Base-by-base conservation (phyloP, 2,329 filamentous ascomycete species). In the Fusarium subtropicale region DNA sequence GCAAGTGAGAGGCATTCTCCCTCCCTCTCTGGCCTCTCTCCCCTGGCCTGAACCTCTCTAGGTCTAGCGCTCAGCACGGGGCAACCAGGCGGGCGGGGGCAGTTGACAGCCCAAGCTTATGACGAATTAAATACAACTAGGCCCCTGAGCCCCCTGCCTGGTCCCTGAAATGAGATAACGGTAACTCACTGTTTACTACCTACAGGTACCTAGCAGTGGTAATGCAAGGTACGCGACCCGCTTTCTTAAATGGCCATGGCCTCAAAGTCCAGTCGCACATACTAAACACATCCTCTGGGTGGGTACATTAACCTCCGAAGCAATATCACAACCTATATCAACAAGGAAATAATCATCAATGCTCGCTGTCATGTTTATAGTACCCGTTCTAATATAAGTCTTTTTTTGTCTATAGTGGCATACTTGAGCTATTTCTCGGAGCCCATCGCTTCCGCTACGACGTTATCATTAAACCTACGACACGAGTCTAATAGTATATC, bases 101-200 rank as follows among this genome's bases (percentile, higher is more conserved):
- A 38, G 15, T 20, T 65, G 47, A 55, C 55, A 68, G 66, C 33
- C 47, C 47, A 50, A 41, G 33, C 30, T 44, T 67, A 57, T 67
- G 58, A 52, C 47, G 63, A 52, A 41, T 41, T 34, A 30, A 60
- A 30, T 12, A 30, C 10, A 30, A 30, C 28, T 60, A 46, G 55
- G 48, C 38, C 42, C 30, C 36, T 34, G 28, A 34, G 24, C 36
- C 66, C 66, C 54, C 59, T 64, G 64, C 59, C 30, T 56, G 65
- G 67, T 70, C 68, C 68, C 67, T 69, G 62, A 69, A 69, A 69
- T 69, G 67, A 70, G 57, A 45, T 64, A 50, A 55, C 42, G 55
- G 36, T 51, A 48, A 41, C 20, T 30, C 28, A 30, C 28, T 30
- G 28, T 30, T 30, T 30, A 30, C 28, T 30, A 30, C 28, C 28